Evolutionary conservation across 2,329 filamentous ascomycete genomes (phyloP).

Genomic region (Aspergillus pseudoglaucus): DNA sequence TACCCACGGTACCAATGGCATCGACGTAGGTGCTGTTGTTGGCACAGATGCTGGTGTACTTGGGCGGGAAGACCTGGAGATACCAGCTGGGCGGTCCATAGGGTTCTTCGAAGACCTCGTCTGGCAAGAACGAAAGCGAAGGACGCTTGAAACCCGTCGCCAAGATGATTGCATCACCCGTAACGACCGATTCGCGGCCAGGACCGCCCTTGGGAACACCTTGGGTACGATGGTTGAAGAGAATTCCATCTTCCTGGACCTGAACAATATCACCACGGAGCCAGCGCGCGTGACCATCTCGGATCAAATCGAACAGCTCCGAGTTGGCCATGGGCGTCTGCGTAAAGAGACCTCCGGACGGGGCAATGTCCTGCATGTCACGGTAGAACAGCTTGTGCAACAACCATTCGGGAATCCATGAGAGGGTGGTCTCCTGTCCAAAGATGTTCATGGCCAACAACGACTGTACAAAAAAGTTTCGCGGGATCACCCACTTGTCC

Average conservation of each 20-base stretch:
- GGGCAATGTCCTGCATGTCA: constrained; percentile 68
- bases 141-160: constrained; percentile 77
- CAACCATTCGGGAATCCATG: constrained; percentile 70
- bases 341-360: constrained; percentile 66
- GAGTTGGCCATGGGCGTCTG: constrained; percentile 85
- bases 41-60: constrained; percentile 65
- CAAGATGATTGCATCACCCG: constrained; percentile 72
- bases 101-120: constrained; percentile 64
- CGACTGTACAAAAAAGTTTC: constrained; percentile 67
- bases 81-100: constrained; percentile 84
- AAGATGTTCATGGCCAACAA: constrained; percentile 73
- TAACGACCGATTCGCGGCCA: constrained; percentile 58
- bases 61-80: constrained; percentile 74
- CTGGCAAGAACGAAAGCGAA: constrained; percentile 64
- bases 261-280: constrained; percentile 69
- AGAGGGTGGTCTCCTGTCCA: constrained; percentile 67
- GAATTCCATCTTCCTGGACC: constrained; percentile 58
- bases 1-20: constrained; percentile 74
- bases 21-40: constrained; percentile 81
- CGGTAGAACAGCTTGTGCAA: constrained; percentile 76
- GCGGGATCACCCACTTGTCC: constrained; percentile 83
- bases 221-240: constrained; percentile 63
- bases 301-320: constrained; percentile 69
- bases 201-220: constrained; percentile 72
- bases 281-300: constrained; percentile 67